These are phyloP conservation scores for Oryza glumipatula DNA, from an alignment of 176 grass and related monocot genomes.

Conservation along the genomic window DNA sequence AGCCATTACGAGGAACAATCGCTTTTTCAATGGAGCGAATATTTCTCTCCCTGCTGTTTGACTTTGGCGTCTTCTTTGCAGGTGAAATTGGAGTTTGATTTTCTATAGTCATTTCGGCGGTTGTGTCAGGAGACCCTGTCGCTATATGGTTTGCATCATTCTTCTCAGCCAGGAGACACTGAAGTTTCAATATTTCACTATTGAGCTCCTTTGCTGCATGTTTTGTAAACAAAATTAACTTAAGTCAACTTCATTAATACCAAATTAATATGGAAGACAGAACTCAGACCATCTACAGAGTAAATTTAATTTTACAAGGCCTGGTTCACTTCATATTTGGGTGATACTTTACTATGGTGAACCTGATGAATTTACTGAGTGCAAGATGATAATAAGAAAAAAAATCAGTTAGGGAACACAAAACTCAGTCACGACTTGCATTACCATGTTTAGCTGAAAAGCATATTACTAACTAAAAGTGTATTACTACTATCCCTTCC, in stretches of 20 bases:
- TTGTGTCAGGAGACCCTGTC: slow-evolving; percentile 7
- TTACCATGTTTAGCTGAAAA: background rate
- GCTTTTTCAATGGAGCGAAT: slow-evolving; percentile 1
- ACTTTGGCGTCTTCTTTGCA: slow-evolving; percentile 29
- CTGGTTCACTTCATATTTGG: background rate
- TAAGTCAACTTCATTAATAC: slow-evolving; percentile 21
- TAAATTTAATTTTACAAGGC: background rate
- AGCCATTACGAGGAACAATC: slow-evolving; percentile 19
- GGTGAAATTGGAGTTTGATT: slow-evolving; percentile 24
- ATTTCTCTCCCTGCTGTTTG: background rate
- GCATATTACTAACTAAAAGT: no score
- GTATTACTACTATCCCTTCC: background rate
- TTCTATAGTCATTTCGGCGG: background rate
- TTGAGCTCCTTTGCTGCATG: slow-evolving; percentile 62
- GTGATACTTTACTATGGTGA: background rate
- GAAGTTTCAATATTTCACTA: slow-evolving; percentile 58
- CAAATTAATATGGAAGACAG: background rate
- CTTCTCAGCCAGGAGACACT: slow-evolving; percentile 55
- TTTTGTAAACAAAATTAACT: background rate
- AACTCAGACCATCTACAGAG: slow-evolving; percentile 1
- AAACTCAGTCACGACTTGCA: slow-evolving; percentile 6
- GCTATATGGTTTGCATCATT: slow-evolving; percentile 29
- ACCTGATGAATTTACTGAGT: background rate
- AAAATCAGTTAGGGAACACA: background rate
- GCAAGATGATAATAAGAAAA: background rate